These are phyloP conservation scores for Solanum tarijense DNA, from an alignment of 257 asterid species.

Conservation along the genomic window DNA sequence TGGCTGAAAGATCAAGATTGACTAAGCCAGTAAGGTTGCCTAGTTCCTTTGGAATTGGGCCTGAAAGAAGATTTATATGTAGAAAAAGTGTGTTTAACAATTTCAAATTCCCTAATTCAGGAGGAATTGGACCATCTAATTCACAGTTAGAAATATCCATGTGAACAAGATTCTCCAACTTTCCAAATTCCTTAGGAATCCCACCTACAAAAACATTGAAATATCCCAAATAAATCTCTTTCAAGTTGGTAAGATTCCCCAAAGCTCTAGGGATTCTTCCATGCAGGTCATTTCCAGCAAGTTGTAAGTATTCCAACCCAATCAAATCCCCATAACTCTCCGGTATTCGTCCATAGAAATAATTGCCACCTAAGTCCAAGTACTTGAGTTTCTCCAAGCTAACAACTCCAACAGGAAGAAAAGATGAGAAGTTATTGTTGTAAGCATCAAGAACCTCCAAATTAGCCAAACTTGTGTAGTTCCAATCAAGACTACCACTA, in stretches of 20 bases:
- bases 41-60: slow-evolving; percentile 57
- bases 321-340: slow-evolving; percentile 41
- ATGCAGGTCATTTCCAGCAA: slow-evolving; percentile 70
- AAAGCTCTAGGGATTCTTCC: slow-evolving; percentile 65
- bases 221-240: slow-evolving; percentile 72
- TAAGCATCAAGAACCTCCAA: slow-evolving; percentile 69
- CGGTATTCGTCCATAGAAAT: slow-evolving; percentile 57
- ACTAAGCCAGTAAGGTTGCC: slow-evolving; percentile 66
- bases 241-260: slow-evolving; percentile 72
- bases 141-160: slow-evolving; percentile 72
- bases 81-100: slow-evolving; percentile 56
- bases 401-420: slow-evolving; percentile 57
- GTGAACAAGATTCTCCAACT: slow-evolving; percentile 47
- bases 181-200: slow-evolving; percentile 77
- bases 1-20: slow-evolving; percentile 76
- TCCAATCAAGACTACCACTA: slow-evolving; percentile 64
- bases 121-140: slow-evolving; percentile 69
- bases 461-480: slow-evolving; percentile 46
- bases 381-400: slow-evolving; percentile 50
- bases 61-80: slow-evolving; percentile 54
- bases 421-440: slow-evolving; percentile 64
- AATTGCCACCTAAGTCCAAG: slow-evolving; percentile 84
- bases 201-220: slow-evolving; percentile 62
- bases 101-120: slow-evolving; percentile 56
- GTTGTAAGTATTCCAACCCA: slow-evolving; percentile 57